Evolutionary conservation across 441 rosid species (phyloP), one percentile per base, ranked within the genome.

Genomic region (Syzygium syzygioides): DNA sequence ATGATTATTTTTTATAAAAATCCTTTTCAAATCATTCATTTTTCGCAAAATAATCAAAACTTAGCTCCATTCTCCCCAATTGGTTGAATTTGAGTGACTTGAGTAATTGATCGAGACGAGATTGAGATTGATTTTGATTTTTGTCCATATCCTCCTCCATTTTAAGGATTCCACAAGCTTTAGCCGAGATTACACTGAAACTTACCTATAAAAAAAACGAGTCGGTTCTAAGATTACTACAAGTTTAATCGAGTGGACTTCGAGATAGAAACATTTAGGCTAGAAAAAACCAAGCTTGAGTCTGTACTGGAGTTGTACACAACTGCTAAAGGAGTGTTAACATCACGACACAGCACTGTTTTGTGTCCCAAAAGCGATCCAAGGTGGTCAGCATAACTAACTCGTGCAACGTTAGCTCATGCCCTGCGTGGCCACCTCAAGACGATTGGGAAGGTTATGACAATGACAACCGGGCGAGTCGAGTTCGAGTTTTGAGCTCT

Each of bases 1-100:
- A 4, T 0, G 0, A 60, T 28, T 6, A 60, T 60, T 28, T 14
- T 28, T 14, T 5, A 60, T 13, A 28, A 13, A 60, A 28, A 0
- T 7, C 6, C 4, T 7, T 64, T n/a, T 0, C 0, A 64, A 30
- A 15, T 30, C 0, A 64, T 30, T 7, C 0, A n/a, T 7, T 64
- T 64, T 64, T 30, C 3, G 0, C 0, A 2, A 64, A 30, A 64
- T 2, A 15, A 30, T 30, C 12, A 2, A 0, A 0, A 0, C 2
- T 1, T 4, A 30, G 15, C 76, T 14, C 15, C 37, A 64, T 64
- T 64, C 11, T 62, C 1, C 19, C 14, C 3, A 0, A 62, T 1
- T n/a, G 0, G 20, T n/a, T 8, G 37, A 62, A 62, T 62, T 64
- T 3, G 0, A 64, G 41, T 64, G 37, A 64, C 37, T 64, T 30